A percentile compares a stretch with the other conserved stretches of the same genome.
Evolutionary conservation across 192 early-diverging fungal species (phyloP).

Genomic region (Oehlia diaphana): DNA sequence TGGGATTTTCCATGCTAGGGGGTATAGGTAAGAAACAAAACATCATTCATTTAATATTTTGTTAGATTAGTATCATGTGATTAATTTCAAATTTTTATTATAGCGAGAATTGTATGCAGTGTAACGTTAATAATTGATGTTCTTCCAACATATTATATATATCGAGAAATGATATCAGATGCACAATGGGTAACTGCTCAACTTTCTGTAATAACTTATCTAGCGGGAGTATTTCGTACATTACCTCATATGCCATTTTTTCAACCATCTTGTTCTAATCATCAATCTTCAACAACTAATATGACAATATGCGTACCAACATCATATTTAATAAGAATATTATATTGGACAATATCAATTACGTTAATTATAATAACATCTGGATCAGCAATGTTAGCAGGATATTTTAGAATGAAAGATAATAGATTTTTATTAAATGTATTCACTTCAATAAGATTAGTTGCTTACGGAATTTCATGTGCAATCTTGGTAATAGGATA

Average conservation of each 20-base stretch:
- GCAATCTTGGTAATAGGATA: not conserved
- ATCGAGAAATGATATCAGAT: not conserved
- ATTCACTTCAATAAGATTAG: not conserved
- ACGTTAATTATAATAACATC: not conserved
- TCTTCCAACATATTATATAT: constrained; percentile 4
- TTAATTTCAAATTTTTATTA: not conserved
- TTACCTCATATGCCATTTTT: constrained; percentile 10
- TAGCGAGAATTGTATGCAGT: no score
- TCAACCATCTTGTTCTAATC: not conserved
- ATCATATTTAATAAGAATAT: not conserved
- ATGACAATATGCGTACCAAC: not conserved
- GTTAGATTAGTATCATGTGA: not conserved
- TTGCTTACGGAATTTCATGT: not conserved
- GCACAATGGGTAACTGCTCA: not conserved
- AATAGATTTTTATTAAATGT: not conserved
- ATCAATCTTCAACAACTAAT: no score
- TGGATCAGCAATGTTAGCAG: not conserved
- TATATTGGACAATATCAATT: not conserved
- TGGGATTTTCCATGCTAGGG: not conserved
- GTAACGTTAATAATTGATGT: not conserved
- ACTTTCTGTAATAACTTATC: not conserved
- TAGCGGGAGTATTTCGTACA: not conserved
- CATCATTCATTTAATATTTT: no score
- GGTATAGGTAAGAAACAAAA: not conserved
- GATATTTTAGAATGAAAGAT: constrained; percentile 5